These are phyloP conservation scores for Entomortierella parvispora DNA, from an alignment of 192 early-diverging fungal genomes.

Conservation along the genomic window DNA sequence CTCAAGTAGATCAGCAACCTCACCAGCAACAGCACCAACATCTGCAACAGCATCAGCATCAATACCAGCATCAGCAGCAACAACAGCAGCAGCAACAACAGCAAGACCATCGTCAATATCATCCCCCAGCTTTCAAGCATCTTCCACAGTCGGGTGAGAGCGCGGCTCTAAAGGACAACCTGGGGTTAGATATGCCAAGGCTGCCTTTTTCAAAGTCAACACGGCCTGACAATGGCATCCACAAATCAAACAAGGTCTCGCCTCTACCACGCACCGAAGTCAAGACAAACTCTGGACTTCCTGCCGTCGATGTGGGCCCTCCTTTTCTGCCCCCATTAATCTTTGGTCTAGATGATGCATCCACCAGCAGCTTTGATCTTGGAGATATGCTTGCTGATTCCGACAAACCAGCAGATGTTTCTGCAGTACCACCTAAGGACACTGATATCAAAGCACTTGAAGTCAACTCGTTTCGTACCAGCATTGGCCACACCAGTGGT, in stretches of 20 bases:
- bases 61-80: background rate
- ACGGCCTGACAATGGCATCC: background rate
- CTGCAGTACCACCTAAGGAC: background rate
- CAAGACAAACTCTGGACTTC: background rate
- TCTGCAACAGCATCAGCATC: background rate
- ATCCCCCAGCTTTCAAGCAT: background rate
- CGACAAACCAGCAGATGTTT: background rate
- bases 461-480: constrained; percentile 9
- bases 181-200: constrained; percentile 6
- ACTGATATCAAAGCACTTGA: background rate
- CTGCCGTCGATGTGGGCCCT: constrained; percentile 5
- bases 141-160: no score
- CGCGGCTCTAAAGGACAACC: background rate
- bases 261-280: background rate
- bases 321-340: constrained; percentile 15
- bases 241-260: constrained; percentile 7
- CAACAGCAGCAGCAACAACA: background rate
- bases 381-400: constrained; percentile 12
- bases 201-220: background rate
- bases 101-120: background rate
- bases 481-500: constrained; percentile 8
- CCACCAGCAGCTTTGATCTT: constrained; percentile 17
- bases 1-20: background rate
- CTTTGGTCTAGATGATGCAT: constrained; percentile 17
- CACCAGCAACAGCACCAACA: background rate